Base-by-base conservation (phyloP, 2,329 filamentous ascomycete species). In the Microdochium bolleyi region DNA sequence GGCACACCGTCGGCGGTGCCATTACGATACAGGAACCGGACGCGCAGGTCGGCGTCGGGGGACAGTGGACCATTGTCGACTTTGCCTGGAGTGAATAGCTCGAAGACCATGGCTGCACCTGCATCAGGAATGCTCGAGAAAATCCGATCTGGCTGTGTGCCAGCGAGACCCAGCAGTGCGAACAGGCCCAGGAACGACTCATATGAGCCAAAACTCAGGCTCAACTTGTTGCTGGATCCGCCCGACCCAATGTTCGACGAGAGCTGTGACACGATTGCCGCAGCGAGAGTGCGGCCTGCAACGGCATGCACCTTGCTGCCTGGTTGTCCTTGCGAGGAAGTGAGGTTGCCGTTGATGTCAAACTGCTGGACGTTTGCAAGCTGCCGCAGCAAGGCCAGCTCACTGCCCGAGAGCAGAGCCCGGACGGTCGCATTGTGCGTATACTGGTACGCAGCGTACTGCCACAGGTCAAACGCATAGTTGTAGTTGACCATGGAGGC, bases 71-170 rank as follows among this genome's bases (percentile, higher is more conserved):
- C 24, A 21, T 30, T n/a, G 14, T 10, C 24, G 24, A n/a, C 24
- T 10, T 16, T 16, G 48, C 24, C 14, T 1, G 48, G 24, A 2
- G 62, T 54, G 54, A 54, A 24, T 4, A 84, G 66, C 70, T 96
- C 91, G 63, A 94, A 91, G 0, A 80, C 73, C 77, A 95, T 85
- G 41, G 82, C 79, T 1, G 84, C 85, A 0, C 89, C 90, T 37
- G 90, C 89, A 57, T 85, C 77, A 0, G 87, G 84, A 14, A 83
- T 57, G 57, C 64, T 30, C 54, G 62, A 48, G 63, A 72, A 76
- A 0, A 83, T 65, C 3, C 78, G 73, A n/a, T 70, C 75, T 62
- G 84, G 82, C 51, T 82, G 65, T 3, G 71, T 71, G 2, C 61
- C 55, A 2, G 63, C 56, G 8, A 84, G 71, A 0, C 69, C 66